Conservation (phyloP, 805 yeast species). For the Ascoidea tarda region DNA sequence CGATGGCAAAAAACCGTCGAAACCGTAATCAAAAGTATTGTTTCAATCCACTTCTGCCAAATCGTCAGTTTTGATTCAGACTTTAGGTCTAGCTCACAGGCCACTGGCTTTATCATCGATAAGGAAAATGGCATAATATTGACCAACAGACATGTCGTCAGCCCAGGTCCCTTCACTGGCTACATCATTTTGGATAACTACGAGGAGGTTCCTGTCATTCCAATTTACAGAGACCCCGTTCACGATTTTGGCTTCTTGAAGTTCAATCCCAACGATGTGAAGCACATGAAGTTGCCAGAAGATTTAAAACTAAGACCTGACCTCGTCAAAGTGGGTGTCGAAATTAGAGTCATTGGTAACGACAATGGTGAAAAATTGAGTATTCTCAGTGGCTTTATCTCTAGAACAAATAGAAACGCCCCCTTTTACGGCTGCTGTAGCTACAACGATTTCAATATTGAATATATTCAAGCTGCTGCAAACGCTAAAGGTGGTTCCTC, state of each 20-base stretch:
- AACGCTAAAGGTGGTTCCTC: slow-evolving; percentile 92
- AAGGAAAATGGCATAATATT: slow-evolving; percentile 68
- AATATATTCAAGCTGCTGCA: slow-evolving; percentile 91
- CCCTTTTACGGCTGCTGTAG: slow-evolving; percentile 84
- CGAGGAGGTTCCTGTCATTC: slow-evolving; percentile 79
- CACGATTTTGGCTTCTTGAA: slow-evolving; percentile 86
- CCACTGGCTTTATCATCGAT: slow-evolving; percentile 90
- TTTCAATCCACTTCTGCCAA: slow-evolving; percentile 78
- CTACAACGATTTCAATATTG: slow-evolving; percentile 87
- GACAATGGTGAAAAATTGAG: slow-evolving; percentile 92
- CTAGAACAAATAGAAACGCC: slow-evolving; percentile 80
- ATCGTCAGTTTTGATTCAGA: slow-evolving; percentile 80
- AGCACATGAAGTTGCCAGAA: slow-evolving; percentile 23
- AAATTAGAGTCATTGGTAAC: slow-evolving; percentile 88
- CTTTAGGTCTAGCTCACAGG: slow-evolving; percentile 65
- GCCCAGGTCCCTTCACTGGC: slow-evolving; percentile 89
- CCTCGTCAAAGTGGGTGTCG: slow-evolving; percentile 78
- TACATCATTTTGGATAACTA: slow-evolving; percentile 88
- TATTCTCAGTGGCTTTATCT: slow-evolving; percentile 67
- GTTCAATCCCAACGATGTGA: slow-evolving; percentile 55
- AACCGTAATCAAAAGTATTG: slow-evolving; percentile 71
- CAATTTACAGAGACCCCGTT: slow-evolving; percentile 84
- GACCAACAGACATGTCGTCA: slow-evolving; percentile 90
- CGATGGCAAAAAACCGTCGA: slow-evolving; percentile 75
- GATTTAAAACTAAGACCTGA: slow-evolving; percentile 65